These are phyloP conservation scores for Hepatocystis sp. DNA, from an alignment of 169 alveolate species.

Conservation along the genomic window DNA sequence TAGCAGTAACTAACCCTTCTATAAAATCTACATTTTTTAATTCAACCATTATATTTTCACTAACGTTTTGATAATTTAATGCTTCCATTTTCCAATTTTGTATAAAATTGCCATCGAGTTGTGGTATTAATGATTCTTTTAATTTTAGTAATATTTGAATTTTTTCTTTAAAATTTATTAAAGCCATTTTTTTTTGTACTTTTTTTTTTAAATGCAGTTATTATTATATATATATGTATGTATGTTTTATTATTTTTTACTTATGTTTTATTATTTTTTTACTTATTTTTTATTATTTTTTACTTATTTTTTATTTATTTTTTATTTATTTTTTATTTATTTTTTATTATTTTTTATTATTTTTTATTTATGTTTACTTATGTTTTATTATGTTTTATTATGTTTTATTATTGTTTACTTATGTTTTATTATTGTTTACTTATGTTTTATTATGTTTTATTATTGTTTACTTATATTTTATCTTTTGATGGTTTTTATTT, in stretches of 20 bases:
- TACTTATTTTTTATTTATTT: not conserved
- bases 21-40: constrained; percentile 51
- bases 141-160: constrained; percentile 68
- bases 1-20: constrained; percentile 37
- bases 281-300: not conserved
- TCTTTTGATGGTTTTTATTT: too few species aligned
- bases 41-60: constrained; percentile 79
- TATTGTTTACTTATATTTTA: too few species aligned
- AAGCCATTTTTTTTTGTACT: constrained; percentile 42
- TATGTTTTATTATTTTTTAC: not conserved
- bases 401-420: not conserved
- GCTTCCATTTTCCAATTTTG: constrained; percentile 82
- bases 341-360: not conserved
- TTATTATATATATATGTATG: constrained; percentile 1
- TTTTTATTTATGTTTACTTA: not conserved
- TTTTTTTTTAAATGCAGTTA: constrained; percentile 15
- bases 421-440: not conserved
- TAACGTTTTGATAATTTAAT: constrained; percentile 68
- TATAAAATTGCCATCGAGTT: constrained; percentile 77
- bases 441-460: too few species aligned
- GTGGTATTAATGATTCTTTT: constrained; percentile 70
- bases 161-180: constrained; percentile 60
- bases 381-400: constrained; percentile 1
- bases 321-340: not conserved
- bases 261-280: too few species aligned